These are phyloP conservation scores for Penicillium crystallinum DNA, from an alignment of 495 filamentous ascomycete genomes.

Conservation along the genomic window DNA sequence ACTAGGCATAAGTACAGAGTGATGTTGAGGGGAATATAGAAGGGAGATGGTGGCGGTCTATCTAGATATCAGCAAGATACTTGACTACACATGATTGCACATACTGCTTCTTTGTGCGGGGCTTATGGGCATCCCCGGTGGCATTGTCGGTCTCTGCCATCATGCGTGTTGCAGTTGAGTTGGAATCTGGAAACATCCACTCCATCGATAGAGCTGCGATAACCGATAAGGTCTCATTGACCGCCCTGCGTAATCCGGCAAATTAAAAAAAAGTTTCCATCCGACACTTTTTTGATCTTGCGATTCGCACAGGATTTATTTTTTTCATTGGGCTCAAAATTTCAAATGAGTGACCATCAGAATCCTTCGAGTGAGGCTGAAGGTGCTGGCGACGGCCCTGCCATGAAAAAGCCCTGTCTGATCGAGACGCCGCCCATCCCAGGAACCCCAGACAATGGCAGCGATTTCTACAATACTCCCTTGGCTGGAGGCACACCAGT, in stretches of 20 bases:
- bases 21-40: constrained; percentile 63
- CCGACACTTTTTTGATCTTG: constrained; percentile 29
- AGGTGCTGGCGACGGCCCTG: constrained; percentile 17
- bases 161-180: neutral
- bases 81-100: neutral
- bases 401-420: constrained; percentile 19
- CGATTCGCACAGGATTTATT: neutral
- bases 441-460: constrained; percentile 35
- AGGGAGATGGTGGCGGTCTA: constrained; percentile 50
- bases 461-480: constrained; percentile 43
- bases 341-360: constrained; percentile 43
- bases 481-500: constrained; percentile 25
- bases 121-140: constrained; percentile 1
- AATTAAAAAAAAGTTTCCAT: constrained; percentile 30
- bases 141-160: constrained; percentile 10
- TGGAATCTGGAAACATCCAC: neutral
- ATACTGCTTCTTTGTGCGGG: constrained; percentile 33
- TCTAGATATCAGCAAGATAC: constrained; percentile 13
- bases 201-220: constrained; percentile 10
- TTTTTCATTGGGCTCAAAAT: neutral
- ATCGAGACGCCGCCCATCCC: constrained; percentile 34
- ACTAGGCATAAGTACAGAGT: constrained; percentile 73
- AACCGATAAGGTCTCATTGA: constrained; percentile 32
- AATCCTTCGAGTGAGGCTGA: constrained; percentile 6
- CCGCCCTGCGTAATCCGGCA: constrained; percentile 32